phyloP scores from a whole-genome alignment of 1,284 basidiomycete genomes.

The Ganoderma sp. region DNA sequence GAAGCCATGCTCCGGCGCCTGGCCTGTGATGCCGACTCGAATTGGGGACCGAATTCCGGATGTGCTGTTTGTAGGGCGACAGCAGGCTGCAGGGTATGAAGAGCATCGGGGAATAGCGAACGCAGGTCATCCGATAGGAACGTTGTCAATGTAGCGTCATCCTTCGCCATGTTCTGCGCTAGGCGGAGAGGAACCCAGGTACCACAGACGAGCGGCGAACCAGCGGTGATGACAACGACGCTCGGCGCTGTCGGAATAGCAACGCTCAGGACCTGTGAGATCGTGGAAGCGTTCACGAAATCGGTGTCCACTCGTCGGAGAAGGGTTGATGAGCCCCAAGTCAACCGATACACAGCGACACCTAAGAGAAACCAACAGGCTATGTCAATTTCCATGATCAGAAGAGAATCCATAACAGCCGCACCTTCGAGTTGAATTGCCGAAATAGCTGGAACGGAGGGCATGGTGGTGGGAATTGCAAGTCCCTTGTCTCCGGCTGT shows the following conservation, averaged over 20 bases:
- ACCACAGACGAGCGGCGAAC: slow-evolving; percentile 58
- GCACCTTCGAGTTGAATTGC: slow-evolving; percentile 72
- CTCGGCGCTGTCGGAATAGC: slow-evolving; percentile 46
- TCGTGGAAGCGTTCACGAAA: slow-evolving; percentile 71
- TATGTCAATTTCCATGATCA: slow-evolving; percentile 17
- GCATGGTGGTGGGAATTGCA: slow-evolving; percentile 64
- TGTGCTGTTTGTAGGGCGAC: slow-evolving; percentile 35
- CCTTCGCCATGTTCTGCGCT: slow-evolving; percentile 56
- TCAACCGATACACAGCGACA: slow-evolving; percentile 73
- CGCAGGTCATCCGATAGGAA: slow-evolving; percentile 68
- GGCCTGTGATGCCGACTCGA: slow-evolving; percentile 54
- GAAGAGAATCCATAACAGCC: slow-evolving; percentile 31
- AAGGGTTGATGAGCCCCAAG: slow-evolving; percentile 56
- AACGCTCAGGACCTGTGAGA: slow-evolving; percentile 52
- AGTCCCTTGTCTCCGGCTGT: slow-evolving; percentile 35
- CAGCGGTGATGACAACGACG: slow-evolving; percentile 51
- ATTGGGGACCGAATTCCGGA: slow-evolving; percentile 62
- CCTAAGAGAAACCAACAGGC: slow-evolving; percentile 45
- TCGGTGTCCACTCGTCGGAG: slow-evolving; percentile 75
- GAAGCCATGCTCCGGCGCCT: slow-evolving; percentile 39
- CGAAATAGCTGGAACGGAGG: slow-evolving; percentile 62
- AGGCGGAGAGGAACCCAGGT: slow-evolving; percentile 69
- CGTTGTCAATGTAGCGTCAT: slow-evolving; percentile 51
- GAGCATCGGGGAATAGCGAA: slow-evolving; percentile 58
- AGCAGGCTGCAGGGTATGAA: slow-evolving; percentile 17